Conservation (phyloP, 148 eudicot genomes). For the Limonium bicolor region DNA sequence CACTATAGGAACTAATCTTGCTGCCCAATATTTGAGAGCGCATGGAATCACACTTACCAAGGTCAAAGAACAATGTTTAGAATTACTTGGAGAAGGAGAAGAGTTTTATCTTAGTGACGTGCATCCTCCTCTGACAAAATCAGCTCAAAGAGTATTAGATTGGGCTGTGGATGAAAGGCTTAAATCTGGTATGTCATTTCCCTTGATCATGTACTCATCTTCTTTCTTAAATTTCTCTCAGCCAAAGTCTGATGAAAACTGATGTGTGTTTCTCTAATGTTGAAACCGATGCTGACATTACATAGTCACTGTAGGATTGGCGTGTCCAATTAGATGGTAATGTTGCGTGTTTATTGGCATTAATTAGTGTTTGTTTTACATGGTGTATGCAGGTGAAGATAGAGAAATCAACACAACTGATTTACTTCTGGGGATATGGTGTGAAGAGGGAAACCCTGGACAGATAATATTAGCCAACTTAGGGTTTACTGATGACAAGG, state of each 20-base stretch:
- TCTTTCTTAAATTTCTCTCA: too few relatives aligned
- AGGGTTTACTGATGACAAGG: conserved; percentile 56
- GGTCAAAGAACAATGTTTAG: conserved; percentile 53
- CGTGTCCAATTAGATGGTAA: too few relatives aligned
- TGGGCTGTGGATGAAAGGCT: conserved; percentile 55
- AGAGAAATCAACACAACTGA: conserved; percentile 48
- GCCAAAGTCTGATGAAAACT: too few relatives aligned
- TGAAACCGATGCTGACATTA: too few relatives aligned
- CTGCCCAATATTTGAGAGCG: conserved; percentile 46
- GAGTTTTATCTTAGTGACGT: conserved; percentile 28
- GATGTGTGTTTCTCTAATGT: too few relatives aligned
- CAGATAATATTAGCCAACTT: conserved; percentile 53
- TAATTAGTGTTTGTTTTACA: too few relatives aligned
- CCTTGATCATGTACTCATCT: too few relatives aligned
- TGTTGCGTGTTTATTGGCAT: too few relatives aligned
- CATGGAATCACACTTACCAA: conserved; percentile 60
- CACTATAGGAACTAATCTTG: conserved; percentile 56
- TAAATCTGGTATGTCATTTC: conserved; percentile 71
- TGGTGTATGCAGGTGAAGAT: conserved; percentile 26
- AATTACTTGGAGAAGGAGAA: conserved; percentile 44
- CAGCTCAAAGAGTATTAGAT: conserved; percentile 56
- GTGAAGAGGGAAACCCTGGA: conserved; percentile 50
- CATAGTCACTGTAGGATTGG: too few relatives aligned
- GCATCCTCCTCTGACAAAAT: conserved; percentile 63
- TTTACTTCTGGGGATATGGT: conserved; percentile 72